phyloP scores from a whole-genome alignment of 208 protist genomes.

The Trypanosoma theileri region DNA sequence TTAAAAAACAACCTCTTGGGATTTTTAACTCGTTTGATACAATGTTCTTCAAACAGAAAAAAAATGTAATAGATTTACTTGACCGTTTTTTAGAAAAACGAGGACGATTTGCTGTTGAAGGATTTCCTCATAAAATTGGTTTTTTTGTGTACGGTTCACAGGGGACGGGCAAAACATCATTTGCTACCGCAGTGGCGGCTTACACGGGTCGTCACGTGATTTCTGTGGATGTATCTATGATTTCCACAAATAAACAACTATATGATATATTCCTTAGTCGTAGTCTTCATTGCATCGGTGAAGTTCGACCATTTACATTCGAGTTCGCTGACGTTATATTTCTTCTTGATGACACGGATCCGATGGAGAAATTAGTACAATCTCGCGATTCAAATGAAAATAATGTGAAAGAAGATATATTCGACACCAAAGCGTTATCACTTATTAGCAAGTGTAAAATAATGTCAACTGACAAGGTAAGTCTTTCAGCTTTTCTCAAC shows the following conservation, averaged over 20 bases:
- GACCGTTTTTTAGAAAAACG: constrained; percentile 71
- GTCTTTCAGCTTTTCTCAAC: constrained; percentile 85
- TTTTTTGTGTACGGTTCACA: constrained; percentile 98
- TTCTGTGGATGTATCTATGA: constrained; percentile 58
- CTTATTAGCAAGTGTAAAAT: neutral
- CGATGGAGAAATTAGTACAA: constrained; percentile 50
- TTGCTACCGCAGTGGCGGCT: constrained; percentile 98
- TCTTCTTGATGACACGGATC: constrained; percentile 82
- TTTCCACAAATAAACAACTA: constrained; percentile 87
- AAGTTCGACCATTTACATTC: constrained; percentile 48
- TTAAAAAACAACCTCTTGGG: constrained; percentile 40
- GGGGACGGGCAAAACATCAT: constrained; percentile 97
- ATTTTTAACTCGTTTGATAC: constrained; percentile 77
- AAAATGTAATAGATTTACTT: constrained; percentile 63
- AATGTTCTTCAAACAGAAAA: constrained; percentile 82
- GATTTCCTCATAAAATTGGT: constrained; percentile 92
- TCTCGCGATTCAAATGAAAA: constrained; percentile 22
- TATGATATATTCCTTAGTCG: constrained; percentile 83
- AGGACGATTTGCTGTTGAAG: constrained; percentile 83
- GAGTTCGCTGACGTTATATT: constrained; percentile 79
- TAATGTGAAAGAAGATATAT: neutral
- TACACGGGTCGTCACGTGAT: constrained; percentile 96
- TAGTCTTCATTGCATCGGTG: constrained; percentile 39
- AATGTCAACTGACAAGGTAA: constrained; percentile 21
- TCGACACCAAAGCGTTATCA: neutral